Evolutionary conservation across 257 asterid species (phyloP).

Genomic region (Schizonepeta tenuifolia): DNA sequence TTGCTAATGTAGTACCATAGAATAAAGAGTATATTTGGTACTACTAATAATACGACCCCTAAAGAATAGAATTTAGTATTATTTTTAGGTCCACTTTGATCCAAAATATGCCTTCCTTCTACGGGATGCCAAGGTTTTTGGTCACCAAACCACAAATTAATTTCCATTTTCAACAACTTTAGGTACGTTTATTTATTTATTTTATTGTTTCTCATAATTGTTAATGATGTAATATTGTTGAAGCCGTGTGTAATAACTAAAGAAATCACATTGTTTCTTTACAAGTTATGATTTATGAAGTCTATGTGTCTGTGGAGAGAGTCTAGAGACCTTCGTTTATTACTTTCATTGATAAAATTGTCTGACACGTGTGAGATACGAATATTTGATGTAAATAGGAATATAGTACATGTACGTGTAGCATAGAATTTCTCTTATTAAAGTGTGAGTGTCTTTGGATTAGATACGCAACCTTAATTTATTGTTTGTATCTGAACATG

Average conservation of each 20-base stretch:
- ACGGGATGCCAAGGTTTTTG: slow-evolving; percentile 29
- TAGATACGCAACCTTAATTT: slow-evolving; percentile 26
- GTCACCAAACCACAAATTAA: slow-evolving; percentile 11
- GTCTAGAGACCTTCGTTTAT: not conserved
- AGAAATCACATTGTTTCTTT: not conserved
- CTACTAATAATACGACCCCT: slow-evolving; percentile 32
- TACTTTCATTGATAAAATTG: not conserved
- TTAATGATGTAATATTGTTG: not conserved
- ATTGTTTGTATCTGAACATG: not conserved
- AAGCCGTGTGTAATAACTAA: not conserved
- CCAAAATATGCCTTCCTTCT: slow-evolving; percentile 41
- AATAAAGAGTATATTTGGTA: slow-evolving; percentile 37
- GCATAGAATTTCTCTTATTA: too few relatives aligned
- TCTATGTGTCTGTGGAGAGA: too few relatives aligned
- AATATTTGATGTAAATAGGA: too few relatives aligned
- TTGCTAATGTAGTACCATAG: slow-evolving; percentile 32
- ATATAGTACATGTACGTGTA: too few relatives aligned
- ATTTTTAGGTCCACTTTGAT: slow-evolving; percentile 37
- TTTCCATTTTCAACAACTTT: slow-evolving; percentile 33
- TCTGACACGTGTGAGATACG: not conserved
- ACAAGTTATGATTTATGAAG: not conserved
- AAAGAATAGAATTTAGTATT: slow-evolving; percentile 15
- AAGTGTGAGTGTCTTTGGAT: slow-evolving; percentile 23
- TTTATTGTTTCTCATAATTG: not conserved
- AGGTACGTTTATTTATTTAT: slow-evolving; percentile 22